Evolutionary conservation across 2,329 filamentous ascomycete species (phyloP).

Genomic region (Epichloe elymi): DNA sequence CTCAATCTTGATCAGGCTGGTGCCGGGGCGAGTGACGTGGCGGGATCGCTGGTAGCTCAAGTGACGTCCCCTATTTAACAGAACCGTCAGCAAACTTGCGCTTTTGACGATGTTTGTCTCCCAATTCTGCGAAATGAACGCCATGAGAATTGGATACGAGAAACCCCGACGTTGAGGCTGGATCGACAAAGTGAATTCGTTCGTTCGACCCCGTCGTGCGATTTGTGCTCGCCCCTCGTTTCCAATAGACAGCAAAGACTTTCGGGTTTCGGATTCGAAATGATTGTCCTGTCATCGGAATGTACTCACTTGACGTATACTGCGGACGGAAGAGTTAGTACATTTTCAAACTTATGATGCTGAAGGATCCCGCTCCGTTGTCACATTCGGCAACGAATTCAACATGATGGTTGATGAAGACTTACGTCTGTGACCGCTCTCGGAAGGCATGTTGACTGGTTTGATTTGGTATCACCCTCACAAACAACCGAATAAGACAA

Average conservation of each 20-base stretch:
- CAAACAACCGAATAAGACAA: conserved; percentile 31
- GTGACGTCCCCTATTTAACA: conserved; percentile 69
- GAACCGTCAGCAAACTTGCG: conserved; percentile 1
- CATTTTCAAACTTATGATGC: conserved; percentile 20
- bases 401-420: conserved; percentile 16
- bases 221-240: neutral
- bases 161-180: neutral
- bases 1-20: conserved; percentile 96
- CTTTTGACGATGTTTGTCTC: neutral
- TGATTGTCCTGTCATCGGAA: neutral
- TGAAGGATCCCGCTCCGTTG: conserved; percentile 2
- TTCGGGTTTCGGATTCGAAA: neutral
- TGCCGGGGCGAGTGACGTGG: conserved; percentile 80
- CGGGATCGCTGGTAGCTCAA: conserved; percentile 95
- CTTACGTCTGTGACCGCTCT: conserved; percentile 82
- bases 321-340: conserved; percentile 19
- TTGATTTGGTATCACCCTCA: conserved; percentile 30
- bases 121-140: neutral
- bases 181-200: neutral
- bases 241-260: neutral
- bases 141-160: neutral
- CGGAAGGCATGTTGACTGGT: conserved; percentile 70
- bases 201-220: neutral
- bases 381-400: neutral
- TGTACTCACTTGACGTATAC: conserved; percentile 81